phyloP scores from a whole-genome alignment of 257 asterid genomes.

The Rhazya stricta region DNA sequence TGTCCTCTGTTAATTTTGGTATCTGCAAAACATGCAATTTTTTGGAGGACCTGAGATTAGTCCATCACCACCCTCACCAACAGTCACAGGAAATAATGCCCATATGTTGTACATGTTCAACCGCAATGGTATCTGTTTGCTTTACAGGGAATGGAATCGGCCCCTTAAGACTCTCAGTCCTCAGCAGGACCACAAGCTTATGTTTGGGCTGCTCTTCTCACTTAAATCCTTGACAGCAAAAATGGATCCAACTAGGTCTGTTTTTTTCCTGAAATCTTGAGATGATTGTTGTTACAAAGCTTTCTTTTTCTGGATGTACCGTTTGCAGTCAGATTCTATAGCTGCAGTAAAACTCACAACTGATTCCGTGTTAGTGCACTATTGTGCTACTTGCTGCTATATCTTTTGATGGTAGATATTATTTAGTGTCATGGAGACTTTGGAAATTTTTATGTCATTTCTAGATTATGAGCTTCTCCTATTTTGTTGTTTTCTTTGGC shows the following conservation, averaged over 20 bases:
- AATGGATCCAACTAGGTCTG: slow-evolving; percentile 95
- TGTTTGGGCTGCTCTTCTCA: slow-evolving; percentile 98
- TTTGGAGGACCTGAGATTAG: slow-evolving; percentile 85
- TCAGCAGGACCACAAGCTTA: slow-evolving; percentile 90
- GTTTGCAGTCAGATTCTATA: no score
- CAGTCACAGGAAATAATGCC: slow-evolving; percentile 82
- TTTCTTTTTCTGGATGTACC: background rate
- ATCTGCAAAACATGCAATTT: slow-evolving; percentile 56
- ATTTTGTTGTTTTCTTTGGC: slow-evolving; percentile 28
- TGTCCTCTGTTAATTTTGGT: no score
- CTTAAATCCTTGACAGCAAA: slow-evolving; percentile 85
- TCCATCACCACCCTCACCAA: slow-evolving; percentile 77
- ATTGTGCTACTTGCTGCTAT: no score
- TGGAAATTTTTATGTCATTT: no score
- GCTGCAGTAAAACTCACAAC: no score
- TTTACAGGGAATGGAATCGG: slow-evolving; percentile 95
- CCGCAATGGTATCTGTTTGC: slow-evolving; percentile 75
- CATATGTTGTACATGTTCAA: slow-evolving; percentile 86
- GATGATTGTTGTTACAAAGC: background rate
- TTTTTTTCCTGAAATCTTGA: background rate
- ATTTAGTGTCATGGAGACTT: no score
- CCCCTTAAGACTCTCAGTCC: slow-evolving; percentile 80
- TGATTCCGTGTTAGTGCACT: no score
- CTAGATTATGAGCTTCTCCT: no score
- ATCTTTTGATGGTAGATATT: no score